Conservation (phyloP, 108 stramenopile genomes). For the Schizochytrium sp. region DNA sequence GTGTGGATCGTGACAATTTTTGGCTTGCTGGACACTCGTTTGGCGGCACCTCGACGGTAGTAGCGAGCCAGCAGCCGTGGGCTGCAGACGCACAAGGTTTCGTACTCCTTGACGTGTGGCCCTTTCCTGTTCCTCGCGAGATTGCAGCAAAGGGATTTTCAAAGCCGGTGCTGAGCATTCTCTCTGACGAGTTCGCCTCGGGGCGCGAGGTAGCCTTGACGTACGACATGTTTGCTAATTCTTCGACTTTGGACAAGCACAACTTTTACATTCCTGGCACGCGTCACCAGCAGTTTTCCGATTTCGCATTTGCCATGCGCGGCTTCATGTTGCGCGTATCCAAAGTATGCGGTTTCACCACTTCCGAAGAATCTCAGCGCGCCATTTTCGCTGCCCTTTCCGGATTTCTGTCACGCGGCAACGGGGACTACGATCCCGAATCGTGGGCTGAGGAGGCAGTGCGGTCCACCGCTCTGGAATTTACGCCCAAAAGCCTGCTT, state of each 20-base stretch:
- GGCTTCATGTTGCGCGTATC: neutral
- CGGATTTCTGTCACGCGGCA: neutral
- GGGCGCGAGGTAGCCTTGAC: neutral
- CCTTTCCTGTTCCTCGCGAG: neutral
- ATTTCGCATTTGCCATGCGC: neutral
- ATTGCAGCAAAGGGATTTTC: neutral
- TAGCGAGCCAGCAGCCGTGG: neutral
- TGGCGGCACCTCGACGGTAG: neutral
- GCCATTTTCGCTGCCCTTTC: neutral
- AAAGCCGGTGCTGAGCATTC: neutral
- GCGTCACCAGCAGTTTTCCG: neutral
- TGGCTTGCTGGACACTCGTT: neutral
- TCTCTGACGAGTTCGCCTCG: neutral
- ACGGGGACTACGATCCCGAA: neutral
- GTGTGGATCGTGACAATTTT: neutral
- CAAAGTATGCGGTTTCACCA: neutral
- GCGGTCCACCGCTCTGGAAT: neutral
- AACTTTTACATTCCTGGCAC: slow-evolving; percentile 8
- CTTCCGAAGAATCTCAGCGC: neutral
- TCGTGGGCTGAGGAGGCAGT: neutral
- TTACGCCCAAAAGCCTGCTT: neutral
- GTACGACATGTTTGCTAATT: neutral
- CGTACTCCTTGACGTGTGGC: neutral
- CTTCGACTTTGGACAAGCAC: neutral
- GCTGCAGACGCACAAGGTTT: neutral